Evolutionary conservation across 192 early-diverging fungal species (phyloP).

Genomic region (Coemansia sp.): DNA sequence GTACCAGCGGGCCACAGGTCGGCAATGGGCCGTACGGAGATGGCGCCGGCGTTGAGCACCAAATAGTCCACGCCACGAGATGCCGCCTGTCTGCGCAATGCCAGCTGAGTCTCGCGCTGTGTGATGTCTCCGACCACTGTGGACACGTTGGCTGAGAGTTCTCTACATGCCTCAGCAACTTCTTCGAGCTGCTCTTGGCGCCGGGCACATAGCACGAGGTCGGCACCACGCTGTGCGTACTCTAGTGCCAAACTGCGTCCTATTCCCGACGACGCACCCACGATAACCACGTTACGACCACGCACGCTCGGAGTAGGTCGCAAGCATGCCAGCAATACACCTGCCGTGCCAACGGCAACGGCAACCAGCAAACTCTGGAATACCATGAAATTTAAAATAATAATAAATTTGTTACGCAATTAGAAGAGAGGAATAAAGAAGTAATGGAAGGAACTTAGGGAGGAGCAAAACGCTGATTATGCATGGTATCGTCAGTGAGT

Average conservation of each 20-base stretch:
- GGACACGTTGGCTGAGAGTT: conserved; percentile 6
- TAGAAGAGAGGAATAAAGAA: background rate
- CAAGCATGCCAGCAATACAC: background rate
- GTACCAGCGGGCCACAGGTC: conserved; percentile 55
- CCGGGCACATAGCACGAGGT: conserved; percentile 67
- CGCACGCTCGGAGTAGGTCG: conserved; percentile 22
- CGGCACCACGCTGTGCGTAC: conserved; percentile 65
- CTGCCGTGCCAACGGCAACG: background rate
- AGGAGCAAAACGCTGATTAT: conserved; percentile 20
- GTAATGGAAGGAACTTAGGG: conserved; percentile 3
- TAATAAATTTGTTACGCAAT: conserved; percentile 4
- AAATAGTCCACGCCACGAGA: conserved; percentile 63
- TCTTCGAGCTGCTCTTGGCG: conserved; percentile 56
- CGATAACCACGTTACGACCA: conserved; percentile 63
- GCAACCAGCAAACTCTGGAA: background rate
- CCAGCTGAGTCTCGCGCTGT: conserved; percentile 53
- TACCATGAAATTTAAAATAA: conserved; percentile 1
- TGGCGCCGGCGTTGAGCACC: conserved; percentile 75
- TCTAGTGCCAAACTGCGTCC: conserved; percentile 66
- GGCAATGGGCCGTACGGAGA: conserved; percentile 70
- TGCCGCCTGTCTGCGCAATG: conserved; percentile 34
- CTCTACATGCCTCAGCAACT: conserved; percentile 54
- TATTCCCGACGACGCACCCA: conserved; percentile 81
- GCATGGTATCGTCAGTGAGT: conserved; percentile 11
- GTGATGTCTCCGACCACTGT: conserved; percentile 65